phyloP scores from a whole-genome alignment of 305 asterid species.

The Fraxinus ornus region DNA sequence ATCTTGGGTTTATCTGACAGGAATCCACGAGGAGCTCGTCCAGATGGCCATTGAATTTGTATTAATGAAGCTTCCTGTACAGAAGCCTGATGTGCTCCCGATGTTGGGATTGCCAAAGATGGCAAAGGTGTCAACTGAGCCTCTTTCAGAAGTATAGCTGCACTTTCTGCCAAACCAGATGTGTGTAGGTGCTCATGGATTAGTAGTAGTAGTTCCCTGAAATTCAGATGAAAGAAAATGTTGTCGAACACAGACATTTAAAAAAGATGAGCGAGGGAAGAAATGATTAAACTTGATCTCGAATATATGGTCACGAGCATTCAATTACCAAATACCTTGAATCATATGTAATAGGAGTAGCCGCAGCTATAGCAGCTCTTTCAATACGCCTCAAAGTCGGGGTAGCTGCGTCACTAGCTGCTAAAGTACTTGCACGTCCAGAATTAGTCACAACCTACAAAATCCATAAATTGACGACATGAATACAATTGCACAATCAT shows the following conservation, averaged over 20 bases:
- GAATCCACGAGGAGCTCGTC: constrained; percentile 70
- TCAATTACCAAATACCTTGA: constrained; percentile 55
- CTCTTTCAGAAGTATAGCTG: constrained; percentile 75
- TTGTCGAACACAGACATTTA: constrained; percentile 3
- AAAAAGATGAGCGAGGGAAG: constrained; percentile 10
- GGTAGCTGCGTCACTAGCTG: constrained; percentile 95
- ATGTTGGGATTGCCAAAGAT: constrained; percentile 83
- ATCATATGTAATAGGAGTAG: constrained; percentile 96
- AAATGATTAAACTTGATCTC: constrained; percentile 5
- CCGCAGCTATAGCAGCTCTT: constrained; percentile 99
- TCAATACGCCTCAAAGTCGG: constrained; percentile 98
- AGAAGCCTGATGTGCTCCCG: constrained; percentile 68
- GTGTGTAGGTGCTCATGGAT: constrained; percentile 97
- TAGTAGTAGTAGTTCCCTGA: constrained; percentile 91
- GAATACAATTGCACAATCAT: background rate
- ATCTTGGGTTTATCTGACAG: constrained; percentile 59
- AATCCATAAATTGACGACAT: background rate
- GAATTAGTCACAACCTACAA: constrained; percentile 92
- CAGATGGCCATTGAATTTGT: constrained; percentile 91
- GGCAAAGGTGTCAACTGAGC: constrained; percentile 91
- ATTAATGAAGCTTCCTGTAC: constrained; percentile 64
- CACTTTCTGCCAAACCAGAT: constrained; percentile 76
- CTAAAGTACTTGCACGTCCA: constrained; percentile 97
- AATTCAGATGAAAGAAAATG: constrained; percentile 19
- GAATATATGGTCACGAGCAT: constrained; percentile 9